These are phyloP conservation scores for Alternaria infectoria DNA, from an alignment of 2,329 filamentous ascomycete genomes.

Conservation along the genomic window DNA sequence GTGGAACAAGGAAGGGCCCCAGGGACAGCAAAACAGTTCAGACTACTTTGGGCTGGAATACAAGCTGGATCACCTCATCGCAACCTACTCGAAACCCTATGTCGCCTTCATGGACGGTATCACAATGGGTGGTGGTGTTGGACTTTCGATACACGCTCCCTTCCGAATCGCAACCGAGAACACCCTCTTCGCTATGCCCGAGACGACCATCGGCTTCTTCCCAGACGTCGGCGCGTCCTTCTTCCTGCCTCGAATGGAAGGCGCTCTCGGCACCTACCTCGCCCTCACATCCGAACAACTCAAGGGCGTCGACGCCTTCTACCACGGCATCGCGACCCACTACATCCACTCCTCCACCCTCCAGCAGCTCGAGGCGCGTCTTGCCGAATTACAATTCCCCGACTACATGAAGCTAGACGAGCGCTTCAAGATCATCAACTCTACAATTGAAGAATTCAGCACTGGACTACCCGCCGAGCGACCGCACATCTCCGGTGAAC, in stretches of 20 bases:
- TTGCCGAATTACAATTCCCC: constrained; percentile 87
- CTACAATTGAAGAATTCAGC: constrained; percentile 88
- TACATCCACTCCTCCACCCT: constrained; percentile 92
- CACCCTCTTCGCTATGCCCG: constrained; percentile 97
- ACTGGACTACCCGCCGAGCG: constrained; percentile 75
- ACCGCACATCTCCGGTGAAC: constrained; percentile 65
- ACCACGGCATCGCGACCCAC: constrained; percentile 91
- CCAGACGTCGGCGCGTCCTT: constrained; percentile 97
- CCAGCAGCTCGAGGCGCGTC: constrained; percentile 78
- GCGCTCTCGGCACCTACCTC: constrained; percentile 86
- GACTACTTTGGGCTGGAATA: constrained; percentile 97
- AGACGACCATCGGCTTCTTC: constrained; percentile 98
- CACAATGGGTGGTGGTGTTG: constrained; percentile 98
- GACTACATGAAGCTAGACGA: constrained; percentile 71
- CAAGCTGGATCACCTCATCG: constrained; percentile 92
- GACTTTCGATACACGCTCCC: constrained; percentile 90
- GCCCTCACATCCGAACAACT: constrained; percentile 87
- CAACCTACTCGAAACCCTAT: constrained; percentile 91
- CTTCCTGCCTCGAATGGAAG: constrained; percentile 90
- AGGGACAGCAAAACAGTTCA: constrained; percentile 75
- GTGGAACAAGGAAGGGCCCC: constrained; percentile 70
- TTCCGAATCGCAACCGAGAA: constrained; percentile 96
- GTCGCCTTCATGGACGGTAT: constrained; percentile 96
- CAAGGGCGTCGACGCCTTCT: constrained; percentile 83
- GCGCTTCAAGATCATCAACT: constrained; percentile 76